Evolutionary conservation across 805 yeast species (phyloP).

Genomic region (Metschnikowia hibisci): DNA sequence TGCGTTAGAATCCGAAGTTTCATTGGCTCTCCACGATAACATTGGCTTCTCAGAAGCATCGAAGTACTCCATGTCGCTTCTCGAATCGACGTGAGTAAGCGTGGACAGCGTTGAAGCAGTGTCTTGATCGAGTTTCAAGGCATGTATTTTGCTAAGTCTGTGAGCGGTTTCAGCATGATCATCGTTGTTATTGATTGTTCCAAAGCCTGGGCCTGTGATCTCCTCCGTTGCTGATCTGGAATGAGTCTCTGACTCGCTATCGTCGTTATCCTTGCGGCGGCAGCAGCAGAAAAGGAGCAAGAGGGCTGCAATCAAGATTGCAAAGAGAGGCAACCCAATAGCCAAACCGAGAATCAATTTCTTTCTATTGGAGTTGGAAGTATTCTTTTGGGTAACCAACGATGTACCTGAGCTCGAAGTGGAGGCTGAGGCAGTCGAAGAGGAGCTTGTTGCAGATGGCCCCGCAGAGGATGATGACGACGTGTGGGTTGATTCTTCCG

Average conservation of each 20-base stretch:
- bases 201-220: slow-evolving; percentile 35
- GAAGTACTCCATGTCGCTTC: slow-evolving; percentile 21
- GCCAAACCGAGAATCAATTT: slow-evolving; percentile 87
- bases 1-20: slow-evolving; percentile 26
- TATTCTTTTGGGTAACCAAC: slow-evolving; percentile 6
- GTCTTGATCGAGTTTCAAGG: slow-evolving; percentile 45
- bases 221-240: slow-evolving; percentile 11
- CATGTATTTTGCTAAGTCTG: slow-evolving; percentile 49
- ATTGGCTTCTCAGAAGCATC: slow-evolving; percentile 38
- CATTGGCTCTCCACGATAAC: slow-evolving; percentile 43
- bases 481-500: slow-evolving; percentile 13
- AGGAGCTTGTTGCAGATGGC: slow-evolving; percentile 22
- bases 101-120: slow-evolving; percentile 42
- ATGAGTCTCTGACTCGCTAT: slow-evolving; percentile 10
- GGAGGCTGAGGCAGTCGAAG: slow-evolving; percentile 25
- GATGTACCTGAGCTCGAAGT: slow-evolving; percentile 27
- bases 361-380: slow-evolving; percentile 35
- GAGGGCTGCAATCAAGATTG: slow-evolving; percentile 44
- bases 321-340: slow-evolving; percentile 69
- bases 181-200: slow-evolving; percentile 24
- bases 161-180: slow-evolving; percentile 26
- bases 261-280: slow-evolving; percentile 27
- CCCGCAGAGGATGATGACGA: slow-evolving; percentile 26
- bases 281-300: slow-evolving; percentile 54
- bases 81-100: slow-evolving; percentile 48